Conservation (phyloP, 108 stramenopile genomes). For the Discostella pseudostelligera region DNA sequence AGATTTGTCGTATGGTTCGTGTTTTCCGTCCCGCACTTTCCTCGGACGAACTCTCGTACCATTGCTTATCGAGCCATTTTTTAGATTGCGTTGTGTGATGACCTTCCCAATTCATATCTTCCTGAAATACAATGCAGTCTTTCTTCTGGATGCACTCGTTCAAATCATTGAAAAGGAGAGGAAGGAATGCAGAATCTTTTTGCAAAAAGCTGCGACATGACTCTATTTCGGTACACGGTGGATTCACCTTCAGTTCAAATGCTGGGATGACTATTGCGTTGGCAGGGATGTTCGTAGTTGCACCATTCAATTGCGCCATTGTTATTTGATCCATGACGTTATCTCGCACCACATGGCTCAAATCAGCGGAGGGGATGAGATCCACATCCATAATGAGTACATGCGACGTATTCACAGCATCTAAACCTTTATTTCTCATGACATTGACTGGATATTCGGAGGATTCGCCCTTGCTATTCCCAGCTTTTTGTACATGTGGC, state of each 20-base stretch:
- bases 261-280: slow-evolving; percentile 83
- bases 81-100: slow-evolving; percentile 75
- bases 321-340: slow-evolving; percentile 43
- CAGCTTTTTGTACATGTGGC: slow-evolving; percentile 35
- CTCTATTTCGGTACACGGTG: slow-evolving; percentile 46
- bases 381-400: slow-evolving; percentile 89
- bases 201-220: slow-evolving; percentile 46
- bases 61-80: slow-evolving; percentile 62
- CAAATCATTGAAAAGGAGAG: slow-evolving; percentile 62
- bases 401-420: slow-evolving; percentile 80
- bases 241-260: slow-evolving; percentile 66
- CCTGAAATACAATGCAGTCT: slow-evolving; percentile 74
- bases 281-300: slow-evolving; percentile 8
- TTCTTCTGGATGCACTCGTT: slow-evolving; percentile 54
- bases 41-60: slow-evolving; percentile 53
- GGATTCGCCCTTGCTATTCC: slow-evolving; percentile 22
- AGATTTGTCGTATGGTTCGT: slow-evolving; percentile 45
- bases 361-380: slow-evolving; percentile 75
- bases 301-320: slow-evolving; percentile 3
- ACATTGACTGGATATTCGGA: slow-evolving; percentile 87
- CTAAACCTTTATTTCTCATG: slow-evolving; percentile 87
- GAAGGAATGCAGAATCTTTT: slow-evolving; percentile 61
- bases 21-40: slow-evolving; percentile 5
- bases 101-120: slow-evolving; percentile 77
- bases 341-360: slow-evolving; percentile 42